These are phyloP conservation scores for Arctostaphylos glauca DNA, from an alignment of 148 eudicot species.

Conservation along the genomic window DNA sequence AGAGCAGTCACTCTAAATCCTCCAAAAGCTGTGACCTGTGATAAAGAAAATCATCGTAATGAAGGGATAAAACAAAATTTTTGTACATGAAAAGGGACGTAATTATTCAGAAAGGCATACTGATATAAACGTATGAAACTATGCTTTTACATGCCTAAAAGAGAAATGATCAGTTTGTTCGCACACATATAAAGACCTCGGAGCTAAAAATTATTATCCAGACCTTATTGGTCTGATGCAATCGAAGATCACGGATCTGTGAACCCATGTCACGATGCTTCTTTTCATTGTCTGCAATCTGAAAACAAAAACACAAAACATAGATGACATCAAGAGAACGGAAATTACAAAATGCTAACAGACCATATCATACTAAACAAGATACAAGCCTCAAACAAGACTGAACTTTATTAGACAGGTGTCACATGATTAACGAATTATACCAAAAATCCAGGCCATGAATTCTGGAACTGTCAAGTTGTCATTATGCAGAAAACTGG, in stretches of 20 bases:
- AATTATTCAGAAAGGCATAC: conserved; percentile 7
- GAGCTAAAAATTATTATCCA: conserved; percentile 15
- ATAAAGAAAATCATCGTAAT: conserved; percentile 11
- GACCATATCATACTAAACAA: background rate
- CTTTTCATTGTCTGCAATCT: conserved; percentile 52
- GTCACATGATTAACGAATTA: background rate
- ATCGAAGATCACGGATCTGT: conserved; percentile 47
- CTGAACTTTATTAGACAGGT: background rate
- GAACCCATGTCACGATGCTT: conserved; percentile 37
- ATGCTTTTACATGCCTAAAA: background rate
- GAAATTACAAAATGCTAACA: background rate
- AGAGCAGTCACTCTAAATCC: conserved; percentile 66
- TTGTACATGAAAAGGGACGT: background rate
- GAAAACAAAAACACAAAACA: conserved; percentile 13
- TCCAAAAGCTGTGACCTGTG: conserved; percentile 93
- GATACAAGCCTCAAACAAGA: conserved; percentile 7
- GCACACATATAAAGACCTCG: conserved; percentile 1
- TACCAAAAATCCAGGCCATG: background rate
- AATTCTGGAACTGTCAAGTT: background rate
- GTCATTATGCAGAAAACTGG: background rate
- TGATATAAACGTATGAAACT: background rate
- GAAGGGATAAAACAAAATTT: background rate
- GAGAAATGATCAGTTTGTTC: background rate
- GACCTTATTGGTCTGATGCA: conserved; percentile 75
- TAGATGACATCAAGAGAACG: background rate